A percentile compares a stretch with the other conserved stretches of the same genome.
Conservation (phyloP, 148 eudicot genomes). For the Chenopodium berlandieri region DNA sequence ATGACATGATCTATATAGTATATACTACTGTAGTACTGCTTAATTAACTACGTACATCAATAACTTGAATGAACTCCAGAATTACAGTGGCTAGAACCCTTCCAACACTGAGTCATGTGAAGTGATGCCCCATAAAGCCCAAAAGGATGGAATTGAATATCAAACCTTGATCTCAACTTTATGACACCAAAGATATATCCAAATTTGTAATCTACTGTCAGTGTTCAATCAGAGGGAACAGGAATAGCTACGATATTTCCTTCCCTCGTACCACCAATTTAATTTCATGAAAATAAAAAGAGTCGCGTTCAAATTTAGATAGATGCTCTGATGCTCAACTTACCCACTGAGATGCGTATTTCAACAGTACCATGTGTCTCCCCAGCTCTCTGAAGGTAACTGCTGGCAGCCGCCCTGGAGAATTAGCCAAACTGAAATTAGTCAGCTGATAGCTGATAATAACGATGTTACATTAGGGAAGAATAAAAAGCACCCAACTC, state of each 20-base stretch:
- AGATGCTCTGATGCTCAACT: slow-evolving; percentile 16
- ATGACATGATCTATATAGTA: not conserved
- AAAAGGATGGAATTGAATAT: too few relatives aligned
- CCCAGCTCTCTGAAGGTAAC: slow-evolving; percentile 67
- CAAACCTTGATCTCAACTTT: too few relatives aligned
- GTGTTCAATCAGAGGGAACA: too few relatives aligned
- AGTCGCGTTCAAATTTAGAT: not conserved
- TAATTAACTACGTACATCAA: not conserved
- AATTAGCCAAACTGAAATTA: not conserved
- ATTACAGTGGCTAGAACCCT: too few relatives aligned
- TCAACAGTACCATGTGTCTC: slow-evolving; percentile 84
- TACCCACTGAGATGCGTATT: slow-evolving; percentile 77
- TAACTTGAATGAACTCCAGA: too few relatives aligned
- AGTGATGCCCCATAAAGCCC: too few relatives aligned
- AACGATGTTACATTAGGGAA: not conserved
- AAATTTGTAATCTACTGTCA: too few relatives aligned
- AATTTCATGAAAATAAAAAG: not conserved
- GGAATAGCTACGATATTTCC: not conserved
- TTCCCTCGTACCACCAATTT: not conserved
- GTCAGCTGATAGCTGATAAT: too few relatives aligned
- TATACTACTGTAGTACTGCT: not conserved
- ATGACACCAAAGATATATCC: too few relatives aligned
- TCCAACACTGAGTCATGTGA: too few relatives aligned
- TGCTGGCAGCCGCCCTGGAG: slow-evolving; percentile 73
- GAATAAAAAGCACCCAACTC: too few relatives aligned